phyloP scores from a whole-genome alignment of 2,329 filamentous ascomycete genomes.

The Periconia sp. region DNA sequence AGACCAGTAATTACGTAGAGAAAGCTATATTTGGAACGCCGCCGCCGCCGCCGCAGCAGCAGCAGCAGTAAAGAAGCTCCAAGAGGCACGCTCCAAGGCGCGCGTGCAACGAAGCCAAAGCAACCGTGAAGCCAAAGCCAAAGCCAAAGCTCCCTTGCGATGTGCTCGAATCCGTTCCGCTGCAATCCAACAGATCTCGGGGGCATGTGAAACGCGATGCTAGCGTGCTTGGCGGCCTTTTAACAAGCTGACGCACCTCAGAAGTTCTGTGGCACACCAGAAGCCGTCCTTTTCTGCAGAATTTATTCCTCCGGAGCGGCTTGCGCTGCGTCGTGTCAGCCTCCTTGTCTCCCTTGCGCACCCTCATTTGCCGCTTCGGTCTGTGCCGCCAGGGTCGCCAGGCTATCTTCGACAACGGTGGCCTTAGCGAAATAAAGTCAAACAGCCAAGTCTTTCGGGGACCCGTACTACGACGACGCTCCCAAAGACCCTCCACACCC shows the following conservation, averaged over 20 bases:
- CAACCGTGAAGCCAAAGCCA: too few relatives aligned
- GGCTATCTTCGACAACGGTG: conserved; percentile 21
- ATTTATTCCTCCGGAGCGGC: conserved; percentile 12
- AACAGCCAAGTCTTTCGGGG: conserved; percentile 38
- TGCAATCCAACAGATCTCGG: neutral
- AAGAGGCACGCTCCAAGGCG: too few relatives aligned
- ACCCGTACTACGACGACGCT: conserved; percentile 23
- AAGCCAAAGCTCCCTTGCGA: too few relatives aligned
- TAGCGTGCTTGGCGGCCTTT: conserved; percentile 28
- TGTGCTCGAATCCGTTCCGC: too few relatives aligned
- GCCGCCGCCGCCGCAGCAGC: too few relatives aligned
- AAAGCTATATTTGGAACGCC: too few relatives aligned
- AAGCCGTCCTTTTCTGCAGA: neutral
- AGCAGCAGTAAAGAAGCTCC: too few relatives aligned
- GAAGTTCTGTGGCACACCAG: neutral
- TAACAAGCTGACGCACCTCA: conserved; percentile 8
- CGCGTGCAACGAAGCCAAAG: too few relatives aligned
- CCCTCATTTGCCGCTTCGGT: conserved; percentile 25
- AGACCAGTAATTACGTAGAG: too few relatives aligned
- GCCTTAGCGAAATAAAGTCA: conserved; percentile 33
- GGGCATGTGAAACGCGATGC: conserved; percentile 32
- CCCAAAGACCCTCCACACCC: conserved; percentile 15
- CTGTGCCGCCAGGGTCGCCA: conserved; percentile 29
- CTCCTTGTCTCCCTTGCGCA: conserved; percentile 25
- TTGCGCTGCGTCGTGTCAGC: conserved; percentile 16